Conservation (phyloP, 208 protist genomes). For the Angomonas ambiguus region DNA sequence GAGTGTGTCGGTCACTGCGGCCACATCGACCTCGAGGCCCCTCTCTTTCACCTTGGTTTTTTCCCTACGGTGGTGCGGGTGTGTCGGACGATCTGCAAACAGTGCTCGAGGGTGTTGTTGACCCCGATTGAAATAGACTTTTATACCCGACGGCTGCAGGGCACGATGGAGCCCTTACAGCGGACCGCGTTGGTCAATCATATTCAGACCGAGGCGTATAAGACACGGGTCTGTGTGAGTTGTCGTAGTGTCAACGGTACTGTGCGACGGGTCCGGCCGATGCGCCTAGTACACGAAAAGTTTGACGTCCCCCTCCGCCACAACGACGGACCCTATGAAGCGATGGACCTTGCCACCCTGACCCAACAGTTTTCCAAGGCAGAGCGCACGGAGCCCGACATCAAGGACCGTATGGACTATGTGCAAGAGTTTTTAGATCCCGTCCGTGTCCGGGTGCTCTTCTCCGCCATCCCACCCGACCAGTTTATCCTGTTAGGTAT, state of each 20-base stretch:
- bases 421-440: slow-evolving; percentile 95
- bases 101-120: slow-evolving; percentile 91
- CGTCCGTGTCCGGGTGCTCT: slow-evolving; percentile 84
- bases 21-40: slow-evolving; percentile 96
- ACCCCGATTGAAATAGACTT: slow-evolving; percentile 66
- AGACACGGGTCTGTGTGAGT: slow-evolving; percentile 88
- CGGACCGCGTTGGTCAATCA: slow-evolving; percentile 60
- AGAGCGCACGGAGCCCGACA: slow-evolving; percentile 8
- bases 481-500: slow-evolving; percentile 96
- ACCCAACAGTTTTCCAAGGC: slow-evolving; percentile 33
- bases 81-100: slow-evolving; percentile 98
- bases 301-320: slow-evolving; percentile 68
- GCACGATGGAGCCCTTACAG: slow-evolving; percentile 61
- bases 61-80: slow-evolving; percentile 93
- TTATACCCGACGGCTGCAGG: slow-evolving; percentile 44
- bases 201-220: slow-evolving; percentile 86
- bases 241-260: slow-evolving; percentile 94
- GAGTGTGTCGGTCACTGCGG: slow-evolving; percentile 99
- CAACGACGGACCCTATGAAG: slow-evolving; percentile 54
- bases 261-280: slow-evolving; percentile 66
- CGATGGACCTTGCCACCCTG: slow-evolving; percentile 18
- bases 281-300: slow-evolving; percentile 83
- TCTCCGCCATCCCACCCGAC: slow-evolving; percentile 86
- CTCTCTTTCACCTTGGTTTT: slow-evolving; percentile 99
- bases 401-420: slow-evolving; percentile 46